Conservation (phyloP, 2,329 filamentous ascomycete species). For the Colletotrichum sp. region DNA sequence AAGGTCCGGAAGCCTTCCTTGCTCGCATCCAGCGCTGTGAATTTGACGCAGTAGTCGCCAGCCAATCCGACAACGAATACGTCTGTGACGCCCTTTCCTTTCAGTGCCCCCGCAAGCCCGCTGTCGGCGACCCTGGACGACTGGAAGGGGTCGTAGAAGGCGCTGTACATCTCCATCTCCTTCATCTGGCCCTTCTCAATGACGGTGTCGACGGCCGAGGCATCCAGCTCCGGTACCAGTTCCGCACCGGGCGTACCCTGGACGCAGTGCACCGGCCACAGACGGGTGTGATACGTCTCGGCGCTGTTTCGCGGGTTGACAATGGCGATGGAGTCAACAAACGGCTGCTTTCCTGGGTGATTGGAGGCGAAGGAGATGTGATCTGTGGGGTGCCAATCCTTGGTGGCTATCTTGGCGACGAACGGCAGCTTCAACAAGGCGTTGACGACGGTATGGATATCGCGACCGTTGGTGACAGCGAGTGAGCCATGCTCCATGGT, state of each 20-base stretch:
- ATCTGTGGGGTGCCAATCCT: slow-evolving; percentile 84
- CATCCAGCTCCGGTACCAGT: slow-evolving; percentile 74
- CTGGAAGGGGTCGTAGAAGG: slow-evolving; percentile 82
- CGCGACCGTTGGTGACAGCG: slow-evolving; percentile 75
- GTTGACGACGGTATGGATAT: slow-evolving; percentile 76
- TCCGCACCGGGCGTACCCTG: slow-evolving; percentile 74
- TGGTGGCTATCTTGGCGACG: slow-evolving; percentile 78
- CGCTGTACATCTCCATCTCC: slow-evolving; percentile 91
- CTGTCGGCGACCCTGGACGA: slow-evolving; percentile 64
- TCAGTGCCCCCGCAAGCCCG: slow-evolving; percentile 65
- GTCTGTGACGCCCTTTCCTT: slow-evolving; percentile 66
- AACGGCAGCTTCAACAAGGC: slow-evolving; percentile 75
- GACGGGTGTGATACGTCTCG: slow-evolving; percentile 68
- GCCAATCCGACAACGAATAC: slow-evolving; percentile 89
- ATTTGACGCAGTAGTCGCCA: slow-evolving; percentile 87
- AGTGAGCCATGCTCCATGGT: slow-evolving; percentile 76
- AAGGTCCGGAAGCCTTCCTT: slow-evolving; percentile 78
- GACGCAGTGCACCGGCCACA: slow-evolving; percentile 94
- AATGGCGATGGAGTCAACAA: slow-evolving; percentile 68
- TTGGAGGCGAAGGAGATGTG: slow-evolving; percentile 92
- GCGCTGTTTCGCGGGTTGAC: slow-evolving; percentile 67
- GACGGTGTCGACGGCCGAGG: slow-evolving; percentile 62
- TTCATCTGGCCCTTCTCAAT: slow-evolving; percentile 80
- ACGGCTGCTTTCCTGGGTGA: slow-evolving; percentile 72
- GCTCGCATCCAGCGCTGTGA: slow-evolving; percentile 78